Conservation (phyloP, 768 basidiomycete genomes). For the Phylloporus sp. region DNA sequence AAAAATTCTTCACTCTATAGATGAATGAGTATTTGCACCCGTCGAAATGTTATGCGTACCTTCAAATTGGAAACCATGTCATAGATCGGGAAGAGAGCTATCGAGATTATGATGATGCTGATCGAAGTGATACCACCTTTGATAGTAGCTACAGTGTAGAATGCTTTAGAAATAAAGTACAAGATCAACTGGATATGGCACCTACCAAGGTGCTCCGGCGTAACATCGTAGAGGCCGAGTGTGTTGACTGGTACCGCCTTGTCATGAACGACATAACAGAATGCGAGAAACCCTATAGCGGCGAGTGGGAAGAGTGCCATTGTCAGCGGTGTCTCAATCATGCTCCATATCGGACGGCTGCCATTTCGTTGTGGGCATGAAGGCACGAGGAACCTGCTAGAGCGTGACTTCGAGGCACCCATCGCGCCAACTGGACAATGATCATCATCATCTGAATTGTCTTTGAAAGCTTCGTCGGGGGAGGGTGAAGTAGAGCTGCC, state of each 20-base stretch:
- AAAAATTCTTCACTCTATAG: slow-evolving; percentile 29
- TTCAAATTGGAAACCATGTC: slow-evolving; percentile 15
- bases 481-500: background rate
- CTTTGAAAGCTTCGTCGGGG: background rate
- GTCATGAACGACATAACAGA: slow-evolving; percentile 26
- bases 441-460: background rate
- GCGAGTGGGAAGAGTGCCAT: slow-evolving; percentile 23
- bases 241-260: slow-evolving; percentile 24
- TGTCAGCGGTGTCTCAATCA: slow-evolving; percentile 3
- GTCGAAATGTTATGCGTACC: background rate
- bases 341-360: slow-evolving; percentile 6
- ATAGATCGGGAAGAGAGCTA: slow-evolving; percentile 25
- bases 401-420: background rate
- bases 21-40: background rate
- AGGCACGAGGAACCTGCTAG: slow-evolving; percentile 7
- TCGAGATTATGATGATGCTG: slow-evolving; percentile 26
- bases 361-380: slow-evolving; percentile 1
- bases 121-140: slow-evolving; percentile 27
- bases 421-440: background rate
- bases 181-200: background rate
- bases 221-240: slow-evolving; percentile 18
- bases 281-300: slow-evolving; percentile 26
- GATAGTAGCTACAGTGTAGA: slow-evolving; percentile 17
- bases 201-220: slow-evolving; percentile 19
- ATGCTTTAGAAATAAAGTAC: background rate